Base-by-base conservation (phyloP, 305 asterid genomes). In the Nicotiana rustica region DNA sequence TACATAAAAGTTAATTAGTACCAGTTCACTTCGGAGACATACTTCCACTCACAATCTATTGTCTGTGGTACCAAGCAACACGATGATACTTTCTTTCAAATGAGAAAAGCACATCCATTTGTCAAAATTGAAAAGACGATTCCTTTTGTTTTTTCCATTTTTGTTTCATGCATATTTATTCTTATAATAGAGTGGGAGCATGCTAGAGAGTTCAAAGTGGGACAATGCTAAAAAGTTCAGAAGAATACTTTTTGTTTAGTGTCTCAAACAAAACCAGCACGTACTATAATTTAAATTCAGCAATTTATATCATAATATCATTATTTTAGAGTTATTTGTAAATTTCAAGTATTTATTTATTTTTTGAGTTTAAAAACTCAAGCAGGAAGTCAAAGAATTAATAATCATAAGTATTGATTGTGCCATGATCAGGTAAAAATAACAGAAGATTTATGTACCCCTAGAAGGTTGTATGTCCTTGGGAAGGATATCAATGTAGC, bases 401-500 rank as follows among this genome's bases (percentile, higher is more conserved):
- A 75, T 14, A 18, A 47, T 71, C 18, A 44, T 12, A 71, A 55
- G 80, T 31, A 76, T 4, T 17, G 25, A 76, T 76, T 76, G 66
- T 57, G 64, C 80, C 47, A 17, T 29, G 80, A 55, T 76, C 15
- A 15, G 66, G 17, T 29, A 10, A 4, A 52, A 52, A 52, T 13
- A 76, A 55, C n/a, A 1, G 49, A 0, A 57, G 47, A 76, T 55
- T 7, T 55, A 52, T 59, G 64, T 88, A 94, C 98, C 99, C 91
- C 88, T 88, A 29, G 87, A 38, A 57, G 96, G 97, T 83, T 25
- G 83, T 79, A 35, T 78, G 83, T 88, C 91, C 83, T 93, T 96
- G 6, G 99, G 98, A 82, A 96, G 94, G 86, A 96, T 96, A 83
- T 96, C 99, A 64, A 96, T 92, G 88, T 93, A 96, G 85, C 92